These are phyloP conservation scores for Fusarium pseudograminearum DNA, from an alignment of 2,329 filamentous ascomycete species.

Conservation along the genomic window DNA sequence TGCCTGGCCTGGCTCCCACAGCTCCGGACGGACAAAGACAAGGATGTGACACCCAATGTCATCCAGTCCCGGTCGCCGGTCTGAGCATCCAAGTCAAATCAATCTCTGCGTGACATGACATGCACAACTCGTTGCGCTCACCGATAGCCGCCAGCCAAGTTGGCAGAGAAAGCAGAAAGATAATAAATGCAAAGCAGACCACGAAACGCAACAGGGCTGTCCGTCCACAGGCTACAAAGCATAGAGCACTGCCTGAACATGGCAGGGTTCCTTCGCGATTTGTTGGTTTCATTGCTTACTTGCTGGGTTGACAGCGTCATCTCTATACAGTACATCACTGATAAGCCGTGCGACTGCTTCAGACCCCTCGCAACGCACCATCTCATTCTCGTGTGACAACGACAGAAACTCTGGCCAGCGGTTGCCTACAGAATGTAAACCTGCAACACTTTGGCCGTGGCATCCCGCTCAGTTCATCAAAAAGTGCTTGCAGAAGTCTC, in stretches of 20 bases:
- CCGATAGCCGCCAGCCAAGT: constrained; percentile 33
- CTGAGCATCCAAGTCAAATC: constrained; percentile 28
- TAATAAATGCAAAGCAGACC: constrained; percentile 8
- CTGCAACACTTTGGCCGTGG: constrained; percentile 23
- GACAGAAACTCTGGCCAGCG: constrained; percentile 17
- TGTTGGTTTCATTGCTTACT: constrained; percentile 21
- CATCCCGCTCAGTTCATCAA: constrained; percentile 2
- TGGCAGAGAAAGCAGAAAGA: constrained; percentile 26
- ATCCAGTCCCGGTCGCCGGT: constrained; percentile 18
- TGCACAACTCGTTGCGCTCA: constrained; percentile 42
- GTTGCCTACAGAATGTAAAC: constrained; percentile 3
- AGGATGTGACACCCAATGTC: constrained; percentile 39
- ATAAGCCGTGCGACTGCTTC: constrained; percentile 24
- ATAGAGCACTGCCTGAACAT: constrained; percentile 7
- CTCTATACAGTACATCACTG: constrained; percentile 37
- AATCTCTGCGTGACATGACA: constrained; percentile 46
- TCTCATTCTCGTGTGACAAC: constrained; percentile 14
- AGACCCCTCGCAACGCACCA: constrained; percentile 32
- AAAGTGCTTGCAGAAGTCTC: constrained; percentile 32
- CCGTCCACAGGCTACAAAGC: background rate
- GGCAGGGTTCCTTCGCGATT: constrained; percentile 8
- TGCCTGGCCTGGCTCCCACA: constrained; percentile 40
- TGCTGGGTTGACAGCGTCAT: constrained; percentile 41
- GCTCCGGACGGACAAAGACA: constrained; percentile 40
- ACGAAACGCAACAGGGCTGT: constrained; percentile 3